These are phyloP conservation scores for Rhizopogon rudus DNA, from an alignment of 768 basidiomycete species.

Conservation along the genomic window DNA sequence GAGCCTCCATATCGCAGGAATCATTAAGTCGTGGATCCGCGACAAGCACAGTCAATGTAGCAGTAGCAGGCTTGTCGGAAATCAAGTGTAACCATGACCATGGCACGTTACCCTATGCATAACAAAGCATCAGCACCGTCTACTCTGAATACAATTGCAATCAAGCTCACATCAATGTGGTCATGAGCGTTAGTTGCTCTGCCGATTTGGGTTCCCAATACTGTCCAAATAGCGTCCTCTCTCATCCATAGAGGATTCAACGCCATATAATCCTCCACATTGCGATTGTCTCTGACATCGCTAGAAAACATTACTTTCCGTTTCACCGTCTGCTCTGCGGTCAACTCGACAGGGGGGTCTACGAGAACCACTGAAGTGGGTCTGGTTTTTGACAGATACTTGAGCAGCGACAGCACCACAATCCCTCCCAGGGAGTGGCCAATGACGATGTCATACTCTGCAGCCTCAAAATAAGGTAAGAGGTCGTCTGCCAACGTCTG, in stretches of 20 bases:
- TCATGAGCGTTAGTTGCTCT: conserved; percentile 3
- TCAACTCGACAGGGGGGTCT: conserved; percentile 11
- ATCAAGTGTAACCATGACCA: conserved; percentile 13
- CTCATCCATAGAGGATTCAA: conserved; percentile 9
- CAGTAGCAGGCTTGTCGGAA: not conserved
- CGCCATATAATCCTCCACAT: not conserved
- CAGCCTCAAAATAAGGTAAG: conserved; percentile 1
- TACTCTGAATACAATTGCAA: not conserved
- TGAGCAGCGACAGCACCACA: conserved; percentile 9
- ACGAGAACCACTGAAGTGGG: conserved; percentile 12
- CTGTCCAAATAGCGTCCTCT: conserved; percentile 8
- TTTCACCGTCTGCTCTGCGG: not conserved
- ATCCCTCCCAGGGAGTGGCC: conserved; percentile 18
- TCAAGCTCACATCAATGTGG: conserved; percentile 1
- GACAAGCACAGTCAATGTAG: conserved; percentile 8
- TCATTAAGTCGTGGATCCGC: conserved; percentile 7
- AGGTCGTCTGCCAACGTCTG: conserved; percentile 1
- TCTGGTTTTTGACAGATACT: conserved; percentile 7
- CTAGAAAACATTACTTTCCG: not conserved
- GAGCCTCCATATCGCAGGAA: conserved; percentile 3
- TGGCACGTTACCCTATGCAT: conserved; percentile 8
- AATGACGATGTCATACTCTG: conserved; percentile 6
- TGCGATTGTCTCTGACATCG: not conserved
- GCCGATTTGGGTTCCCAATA: conserved; percentile 2
- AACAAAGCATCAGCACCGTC: not conserved